Conservation (phyloP, 352 stramenopile species). For the Pythium apleroticum region DNA sequence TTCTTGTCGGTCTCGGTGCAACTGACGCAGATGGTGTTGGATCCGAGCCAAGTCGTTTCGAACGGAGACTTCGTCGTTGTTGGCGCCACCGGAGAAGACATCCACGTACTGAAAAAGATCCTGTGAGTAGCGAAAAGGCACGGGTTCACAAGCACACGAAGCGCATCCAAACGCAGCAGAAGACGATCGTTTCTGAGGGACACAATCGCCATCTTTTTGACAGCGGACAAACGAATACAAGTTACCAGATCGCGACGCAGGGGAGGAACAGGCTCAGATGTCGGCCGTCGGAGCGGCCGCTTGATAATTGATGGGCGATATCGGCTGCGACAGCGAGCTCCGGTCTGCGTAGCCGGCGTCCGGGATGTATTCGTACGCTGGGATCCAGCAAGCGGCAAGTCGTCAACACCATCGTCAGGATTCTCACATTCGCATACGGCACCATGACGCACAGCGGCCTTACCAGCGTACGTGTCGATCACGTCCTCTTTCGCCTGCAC, state of each 20-base stretch:
- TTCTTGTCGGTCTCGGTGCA: constrained; percentile 58
- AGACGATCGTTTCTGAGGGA: background rate
- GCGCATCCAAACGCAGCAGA: too few relatives aligned
- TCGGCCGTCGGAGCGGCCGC: constrained; percentile 56
- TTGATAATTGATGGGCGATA: constrained; percentile 63
- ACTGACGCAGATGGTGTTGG: constrained; percentile 34
- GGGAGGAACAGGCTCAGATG: constrained; percentile 32
- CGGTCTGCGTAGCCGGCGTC: constrained; percentile 53
- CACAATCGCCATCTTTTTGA: background rate
- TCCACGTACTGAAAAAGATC: constrained; percentile 66
- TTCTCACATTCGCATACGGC: too few relatives aligned
- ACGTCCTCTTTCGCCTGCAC: constrained; percentile 81
- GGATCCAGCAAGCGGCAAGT: background rate
- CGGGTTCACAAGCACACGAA: too few relatives aligned
- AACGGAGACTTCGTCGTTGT: constrained; percentile 51
- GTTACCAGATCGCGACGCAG: background rate
- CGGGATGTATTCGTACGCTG: constrained; percentile 85
- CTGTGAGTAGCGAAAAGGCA: constrained; percentile 13
- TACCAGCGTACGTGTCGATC: constrained; percentile 84
- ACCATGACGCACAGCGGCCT: too few relatives aligned
- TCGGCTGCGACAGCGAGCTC: constrained; percentile 38
- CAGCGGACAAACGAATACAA: background rate
- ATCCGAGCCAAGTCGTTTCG: constrained; percentile 36
- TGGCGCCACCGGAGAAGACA: constrained; percentile 37
- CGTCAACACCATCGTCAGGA: background rate